Base-by-base conservation (phyloP, 352 stramenopile species). In the Pythium graminicola region DNA sequence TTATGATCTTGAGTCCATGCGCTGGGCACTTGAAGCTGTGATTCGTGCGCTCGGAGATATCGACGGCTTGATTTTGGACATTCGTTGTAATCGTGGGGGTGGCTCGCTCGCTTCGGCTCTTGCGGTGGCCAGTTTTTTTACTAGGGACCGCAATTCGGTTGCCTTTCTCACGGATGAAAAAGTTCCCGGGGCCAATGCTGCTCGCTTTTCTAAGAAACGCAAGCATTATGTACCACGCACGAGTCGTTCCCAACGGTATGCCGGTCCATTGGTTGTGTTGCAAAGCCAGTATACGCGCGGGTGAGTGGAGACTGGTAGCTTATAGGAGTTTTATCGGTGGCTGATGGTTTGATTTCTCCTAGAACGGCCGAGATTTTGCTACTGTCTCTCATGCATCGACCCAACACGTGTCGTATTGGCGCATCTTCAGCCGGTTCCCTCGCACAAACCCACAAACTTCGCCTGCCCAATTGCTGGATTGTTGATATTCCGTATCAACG, bases 1-100 rank as follows among this genome's bases (percentile, higher is more conserved):
- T 17, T 93, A 88, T 52, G 81, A 93, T 53, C 50, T 93, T n/a
- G 81, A 93, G 61, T 83, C 79, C 6, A 90, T 93, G 79, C 79
- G 79, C 14, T 93, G 81, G 81, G 85, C 81, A 24, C 57, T 93
- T n/a, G 79, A 93, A 65, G 79, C 81, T 8, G 83, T 93, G 22
- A 69, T 92, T 35, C 59, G 74, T 23, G 71, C 70, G 7, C 58
- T 89, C 6, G 69, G 72, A n/a, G 69, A 77, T 14, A 48, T 89
- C 11, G 76, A 89, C 27, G 81, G 73, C 16, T 50, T 93, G 16
- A 84, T 93, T 46, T 43, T 93, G 31, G 81, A 93, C 43, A 43
- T 93, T 24, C 76, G 81, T 17, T 85, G 83, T 44, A 93, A 89
- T 50, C 61, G 72, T 59, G 81, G 81, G 22, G 81, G 81, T 35